phyloP scores from a whole-genome alignment of 2,329 filamentous ascomycete genomes.

The Penicillium sp. region DNA sequence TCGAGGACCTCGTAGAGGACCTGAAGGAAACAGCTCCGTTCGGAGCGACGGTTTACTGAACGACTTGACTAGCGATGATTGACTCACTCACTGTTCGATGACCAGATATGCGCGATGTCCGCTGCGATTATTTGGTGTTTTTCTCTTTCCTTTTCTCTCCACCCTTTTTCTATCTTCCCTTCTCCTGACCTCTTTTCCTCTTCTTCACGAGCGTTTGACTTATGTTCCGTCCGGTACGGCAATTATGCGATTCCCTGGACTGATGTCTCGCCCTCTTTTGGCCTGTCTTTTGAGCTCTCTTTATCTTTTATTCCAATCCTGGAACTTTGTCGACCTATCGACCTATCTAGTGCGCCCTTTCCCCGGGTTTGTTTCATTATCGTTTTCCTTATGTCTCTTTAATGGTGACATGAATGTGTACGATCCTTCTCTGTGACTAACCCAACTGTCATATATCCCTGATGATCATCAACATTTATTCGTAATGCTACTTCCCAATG shows the following conservation, averaged over 20 bases:
- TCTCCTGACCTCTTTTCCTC: constrained; percentile 4
- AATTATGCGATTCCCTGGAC: constrained; percentile 17
- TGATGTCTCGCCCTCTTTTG: constrained; percentile 8
- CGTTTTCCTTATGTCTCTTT: constrained; percentile 21
- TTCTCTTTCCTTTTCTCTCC: constrained; percentile 1
- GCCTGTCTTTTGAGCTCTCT: constrained; percentile 11
- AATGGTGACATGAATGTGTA: constrained; percentile 31
- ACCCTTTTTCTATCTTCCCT: constrained; percentile 7
- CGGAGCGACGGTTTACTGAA: constrained; percentile 51
- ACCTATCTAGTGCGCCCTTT: constrained; percentile 7
- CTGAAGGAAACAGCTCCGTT: constrained; percentile 76
- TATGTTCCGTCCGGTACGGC: constrained; percentile 26
- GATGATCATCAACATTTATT: constrained; percentile 2
- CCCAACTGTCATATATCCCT: constrained; percentile 2
- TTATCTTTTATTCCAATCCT: constrained; percentile 15
- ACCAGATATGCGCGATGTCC: constrained; percentile 24
- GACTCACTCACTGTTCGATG: constrained; percentile 7
- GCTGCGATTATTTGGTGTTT: constrained; percentile 21
- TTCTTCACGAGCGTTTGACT: constrained; percentile 12
- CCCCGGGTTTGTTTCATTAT: constrained; percentile 13
- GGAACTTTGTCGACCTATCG: constrained; percentile 20
- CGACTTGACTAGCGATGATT: constrained; percentile 17
- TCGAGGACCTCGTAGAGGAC: constrained; percentile 82
- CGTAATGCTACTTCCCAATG: not conserved
- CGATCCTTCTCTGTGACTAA: constrained; percentile 22